Evolutionary conservation across 192 early-diverging fungal genomes (phyloP).

Genomic region (Podila epicladia): DNA sequence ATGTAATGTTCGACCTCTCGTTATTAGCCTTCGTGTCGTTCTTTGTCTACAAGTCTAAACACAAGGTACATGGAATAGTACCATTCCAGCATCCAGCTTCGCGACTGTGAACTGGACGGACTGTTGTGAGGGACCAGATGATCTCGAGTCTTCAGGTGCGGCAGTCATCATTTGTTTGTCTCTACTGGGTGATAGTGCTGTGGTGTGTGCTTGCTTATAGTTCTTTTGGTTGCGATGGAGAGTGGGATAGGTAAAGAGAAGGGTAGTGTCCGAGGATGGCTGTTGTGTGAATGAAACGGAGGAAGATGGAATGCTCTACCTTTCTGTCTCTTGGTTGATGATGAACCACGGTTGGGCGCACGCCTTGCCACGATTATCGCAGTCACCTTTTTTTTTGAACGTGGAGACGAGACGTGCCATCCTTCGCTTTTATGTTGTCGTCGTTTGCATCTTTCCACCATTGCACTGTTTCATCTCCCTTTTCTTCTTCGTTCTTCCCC

Average conservation of each 20-base stretch:
- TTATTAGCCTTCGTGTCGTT: not conserved
- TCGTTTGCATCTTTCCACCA: not conserved
- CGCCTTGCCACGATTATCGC: too few species aligned
- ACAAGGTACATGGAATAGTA: constrained; percentile 22
- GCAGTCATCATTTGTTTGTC: constrained; percentile 41
- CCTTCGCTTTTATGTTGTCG: too few species aligned
- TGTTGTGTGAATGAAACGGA: too few species aligned
- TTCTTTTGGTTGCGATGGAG: not conserved
- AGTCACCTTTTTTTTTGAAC: not conserved
- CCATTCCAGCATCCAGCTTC: constrained; percentile 95
- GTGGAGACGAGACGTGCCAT: not conserved
- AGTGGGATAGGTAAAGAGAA: too few species aligned
- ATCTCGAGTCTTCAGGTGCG: constrained; percentile 13
- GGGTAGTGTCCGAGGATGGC: too few species aligned
- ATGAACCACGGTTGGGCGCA: too few species aligned
- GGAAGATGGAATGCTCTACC: too few species aligned
- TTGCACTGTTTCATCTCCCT: not conserved
- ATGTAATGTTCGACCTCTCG: not conserved
- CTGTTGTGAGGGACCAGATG: constrained; percentile 8
- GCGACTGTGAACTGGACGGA: constrained; percentile 89
- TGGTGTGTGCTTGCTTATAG: not conserved
- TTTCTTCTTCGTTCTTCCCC: constrained; percentile 1
- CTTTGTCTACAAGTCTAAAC: not conserved
- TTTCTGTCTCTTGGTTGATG: too few species aligned
- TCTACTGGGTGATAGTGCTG: not conserved